phyloP scores from a whole-genome alignment of 2,329 filamentous ascomycete species.

The Sclerotinia nivalis region DNA sequence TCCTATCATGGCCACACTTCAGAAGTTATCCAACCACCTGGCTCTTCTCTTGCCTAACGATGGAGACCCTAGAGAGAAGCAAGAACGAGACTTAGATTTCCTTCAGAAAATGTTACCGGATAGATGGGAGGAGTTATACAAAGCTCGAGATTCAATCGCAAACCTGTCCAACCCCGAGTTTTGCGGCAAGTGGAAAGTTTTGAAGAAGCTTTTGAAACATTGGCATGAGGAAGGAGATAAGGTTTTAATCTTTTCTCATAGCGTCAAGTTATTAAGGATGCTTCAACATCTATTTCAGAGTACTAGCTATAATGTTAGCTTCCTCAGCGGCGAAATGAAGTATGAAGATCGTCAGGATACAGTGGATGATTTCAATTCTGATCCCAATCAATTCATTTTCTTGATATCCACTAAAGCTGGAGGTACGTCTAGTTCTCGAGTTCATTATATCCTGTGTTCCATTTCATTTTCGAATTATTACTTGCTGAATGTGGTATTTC shows the following conservation, averaged over 20 bases:
- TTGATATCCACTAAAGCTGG: slow-evolving; percentile 93
- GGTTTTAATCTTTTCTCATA: slow-evolving; percentile 93
- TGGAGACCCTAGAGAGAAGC: slow-evolving; percentile 67
- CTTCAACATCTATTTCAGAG: slow-evolving; percentile 82
- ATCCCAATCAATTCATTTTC: slow-evolving; percentile 87
- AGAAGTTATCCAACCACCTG: slow-evolving; percentile 92
- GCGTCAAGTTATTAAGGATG: slow-evolving; percentile 80
- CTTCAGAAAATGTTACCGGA: slow-evolving; percentile 75
- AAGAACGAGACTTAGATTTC: slow-evolving; percentile 72
- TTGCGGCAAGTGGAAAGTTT: slow-evolving; percentile 94
- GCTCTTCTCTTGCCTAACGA: slow-evolving; percentile 75
- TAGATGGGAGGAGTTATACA: slow-evolving; percentile 72
- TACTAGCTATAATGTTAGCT: slow-evolving; percentile 88
- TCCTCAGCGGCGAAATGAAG: slow-evolving; percentile 80
- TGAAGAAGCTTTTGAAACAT: slow-evolving; percentile 82
- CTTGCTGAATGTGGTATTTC: not conserved
- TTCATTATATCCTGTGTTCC: not conserved
- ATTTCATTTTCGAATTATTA: not conserved
- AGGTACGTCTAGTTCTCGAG: slow-evolving; percentile 42
- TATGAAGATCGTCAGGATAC: slow-evolving; percentile 80
- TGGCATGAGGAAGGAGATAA: slow-evolving; percentile 93
- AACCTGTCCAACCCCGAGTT: slow-evolving; percentile 85
- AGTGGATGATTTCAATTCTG: slow-evolving; percentile 89
- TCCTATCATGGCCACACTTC: slow-evolving; percentile 76
- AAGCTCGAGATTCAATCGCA: slow-evolving; percentile 73